phyloP scores from a whole-genome alignment of 139 green algal species.

The Yamagishiella unicocca region DNA sequence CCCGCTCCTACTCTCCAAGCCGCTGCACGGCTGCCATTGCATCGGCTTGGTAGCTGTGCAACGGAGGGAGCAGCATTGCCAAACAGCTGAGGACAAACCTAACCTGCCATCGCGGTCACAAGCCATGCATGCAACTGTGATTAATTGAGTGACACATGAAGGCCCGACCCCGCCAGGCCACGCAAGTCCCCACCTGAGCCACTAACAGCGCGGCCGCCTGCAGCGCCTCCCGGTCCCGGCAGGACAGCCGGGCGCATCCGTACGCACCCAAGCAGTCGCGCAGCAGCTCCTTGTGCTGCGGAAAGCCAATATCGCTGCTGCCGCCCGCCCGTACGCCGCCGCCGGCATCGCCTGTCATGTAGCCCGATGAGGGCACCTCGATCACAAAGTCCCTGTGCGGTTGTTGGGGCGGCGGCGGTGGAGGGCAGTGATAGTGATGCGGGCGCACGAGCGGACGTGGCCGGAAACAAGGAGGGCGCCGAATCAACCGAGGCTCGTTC shows the following conservation, averaged over 20 bases:
- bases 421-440: not conserved
- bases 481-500: no score
- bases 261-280: not conserved
- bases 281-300: not conserved
- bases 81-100: not conserved
- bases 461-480: no score
- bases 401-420: not conserved
- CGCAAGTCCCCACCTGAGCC: not conserved
- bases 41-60: no score
- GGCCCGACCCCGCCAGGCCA: not conserved
- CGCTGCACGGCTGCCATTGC: not conserved
- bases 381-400: not conserved
- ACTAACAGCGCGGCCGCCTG: not conserved
- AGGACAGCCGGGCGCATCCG: slow-evolving; percentile 6
- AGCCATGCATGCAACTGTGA: not conserved
- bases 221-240: not conserved
- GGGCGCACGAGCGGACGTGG: not conserved
- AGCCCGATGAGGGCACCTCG: not conserved
- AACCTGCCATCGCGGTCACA: not conserved
- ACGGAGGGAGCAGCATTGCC: not conserved
- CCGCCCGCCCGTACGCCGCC: not conserved
- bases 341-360: no score
- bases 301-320: not conserved
- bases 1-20: not conserved
- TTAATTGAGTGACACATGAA: not conserved